Evolutionary conservation across 2,329 filamentous ascomycete genomes (phyloP).

Genomic region (Dissoconium aciculare): DNA sequence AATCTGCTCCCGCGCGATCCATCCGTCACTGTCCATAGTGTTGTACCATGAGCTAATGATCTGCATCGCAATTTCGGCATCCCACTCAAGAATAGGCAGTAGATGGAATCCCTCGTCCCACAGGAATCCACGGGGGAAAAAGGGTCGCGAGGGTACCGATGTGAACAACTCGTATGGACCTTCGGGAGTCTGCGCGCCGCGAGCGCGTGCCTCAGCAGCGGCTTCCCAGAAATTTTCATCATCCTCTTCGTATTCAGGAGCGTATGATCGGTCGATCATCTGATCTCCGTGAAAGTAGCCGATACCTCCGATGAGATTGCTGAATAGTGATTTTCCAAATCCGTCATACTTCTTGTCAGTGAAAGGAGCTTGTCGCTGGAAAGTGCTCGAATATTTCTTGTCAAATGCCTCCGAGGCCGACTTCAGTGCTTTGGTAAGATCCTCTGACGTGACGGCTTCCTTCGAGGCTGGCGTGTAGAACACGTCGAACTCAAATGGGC

Average conservation of each 20-base stretch:
- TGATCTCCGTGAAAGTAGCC: slow-evolving; percentile 89
- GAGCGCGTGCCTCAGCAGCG: slow-evolving; percentile 60
- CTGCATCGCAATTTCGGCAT: slow-evolving; percentile 71
- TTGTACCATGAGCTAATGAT: slow-evolving; percentile 93
- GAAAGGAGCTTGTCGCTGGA: slow-evolving; percentile 64
- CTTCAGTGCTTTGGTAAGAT: slow-evolving; percentile 56
- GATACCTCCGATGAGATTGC: slow-evolving; percentile 83
- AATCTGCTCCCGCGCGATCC: slow-evolving; percentile 95
- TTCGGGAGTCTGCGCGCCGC: slow-evolving; percentile 54
- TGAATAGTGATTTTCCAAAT: slow-evolving; percentile 83
- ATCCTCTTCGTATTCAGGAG: slow-evolving; percentile 87
- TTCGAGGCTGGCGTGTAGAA: slow-evolving; percentile 69
- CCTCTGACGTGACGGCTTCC: slow-evolving; percentile 29
- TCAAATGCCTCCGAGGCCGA: slow-evolving; percentile 53
- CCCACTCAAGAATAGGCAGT: slow-evolving; percentile 82
- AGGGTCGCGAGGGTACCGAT: slow-evolving; percentile 78
- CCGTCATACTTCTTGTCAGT: slow-evolving; percentile 53
- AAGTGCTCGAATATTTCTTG: slow-evolving; percentile 56
- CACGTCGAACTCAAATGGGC: slow-evolving; percentile 81
- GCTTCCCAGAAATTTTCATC: slow-evolving; percentile 94
- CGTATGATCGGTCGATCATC: slow-evolving; percentile 77
- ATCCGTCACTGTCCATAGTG: slow-evolving; percentile 90
- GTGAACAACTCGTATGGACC: slow-evolving; percentile 83
- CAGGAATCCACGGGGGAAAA: slow-evolving; percentile 90
- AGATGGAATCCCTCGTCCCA: slow-evolving; percentile 99